These are phyloP conservation scores for Tausonia pullulans DNA, from an alignment of 1,284 basidiomycete genomes.

Conservation along the genomic window DNA sequence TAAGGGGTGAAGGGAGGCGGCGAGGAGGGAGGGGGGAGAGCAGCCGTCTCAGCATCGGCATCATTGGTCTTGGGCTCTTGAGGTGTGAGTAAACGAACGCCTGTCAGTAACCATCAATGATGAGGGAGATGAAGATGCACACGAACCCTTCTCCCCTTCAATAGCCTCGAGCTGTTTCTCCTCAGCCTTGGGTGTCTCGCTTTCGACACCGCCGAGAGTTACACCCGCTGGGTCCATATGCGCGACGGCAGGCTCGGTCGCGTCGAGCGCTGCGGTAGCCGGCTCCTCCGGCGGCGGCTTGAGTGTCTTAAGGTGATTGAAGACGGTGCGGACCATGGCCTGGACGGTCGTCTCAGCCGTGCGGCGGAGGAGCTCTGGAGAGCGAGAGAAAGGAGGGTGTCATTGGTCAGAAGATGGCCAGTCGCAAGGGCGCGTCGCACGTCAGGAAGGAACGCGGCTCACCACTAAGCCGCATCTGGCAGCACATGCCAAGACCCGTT, in stretches of 20 bases:
- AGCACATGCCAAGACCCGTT: conserved; percentile 92
- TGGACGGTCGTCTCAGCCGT: conserved; percentile 95
- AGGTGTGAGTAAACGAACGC: too few relatives aligned
- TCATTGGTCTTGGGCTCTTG: too few relatives aligned
- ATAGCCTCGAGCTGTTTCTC: too few relatives aligned
- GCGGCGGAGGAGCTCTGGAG: conserved; percentile 66
- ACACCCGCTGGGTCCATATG: conserved; percentile 1
- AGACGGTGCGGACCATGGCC: conserved; percentile 68
- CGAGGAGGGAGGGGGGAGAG: conserved; percentile 7
- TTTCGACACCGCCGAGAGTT: not conserved
- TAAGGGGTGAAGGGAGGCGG: conserved; percentile 42
- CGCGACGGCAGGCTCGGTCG: conserved; percentile 4
- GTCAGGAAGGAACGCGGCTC: conserved; percentile 28
- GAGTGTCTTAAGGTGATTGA: conserved; percentile 57
- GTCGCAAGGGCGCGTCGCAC: not conserved
- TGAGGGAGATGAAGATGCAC: too few relatives aligned
- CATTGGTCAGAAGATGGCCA: not conserved
- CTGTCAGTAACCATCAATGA: too few relatives aligned
- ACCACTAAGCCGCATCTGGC: conserved; percentile 91
- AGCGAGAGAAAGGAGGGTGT: not conserved
- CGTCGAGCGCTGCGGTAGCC: conserved; percentile 14
- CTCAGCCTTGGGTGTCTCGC: not conserved
- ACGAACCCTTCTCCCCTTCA: too few relatives aligned
- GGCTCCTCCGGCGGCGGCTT: conserved; percentile 38
- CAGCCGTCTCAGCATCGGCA: not conserved